phyloP scores from a whole-genome alignment of 257 asterid species.

The Primulina eburnea region DNA sequence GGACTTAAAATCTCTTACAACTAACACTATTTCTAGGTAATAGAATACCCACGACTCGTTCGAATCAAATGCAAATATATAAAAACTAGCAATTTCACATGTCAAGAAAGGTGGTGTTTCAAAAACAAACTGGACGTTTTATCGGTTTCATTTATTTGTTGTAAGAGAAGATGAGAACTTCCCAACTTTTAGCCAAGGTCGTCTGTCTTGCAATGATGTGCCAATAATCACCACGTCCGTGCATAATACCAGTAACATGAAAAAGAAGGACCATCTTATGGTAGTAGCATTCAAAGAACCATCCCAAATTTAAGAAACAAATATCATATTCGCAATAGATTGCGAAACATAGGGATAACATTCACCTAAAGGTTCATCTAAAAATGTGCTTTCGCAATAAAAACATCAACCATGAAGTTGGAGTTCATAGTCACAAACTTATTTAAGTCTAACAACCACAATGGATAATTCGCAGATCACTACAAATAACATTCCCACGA shows the following conservation, averaged over 20 bases:
- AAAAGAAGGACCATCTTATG: not conserved
- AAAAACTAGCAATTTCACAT: too few relatives aligned
- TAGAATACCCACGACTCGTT: too few relatives aligned
- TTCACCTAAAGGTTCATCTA: not conserved
- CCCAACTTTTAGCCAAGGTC: not conserved
- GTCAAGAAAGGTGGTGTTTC: too few relatives aligned
- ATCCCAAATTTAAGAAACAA: not conserved
- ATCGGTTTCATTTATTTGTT: too few relatives aligned
- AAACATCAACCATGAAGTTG: slow-evolving; percentile 21
- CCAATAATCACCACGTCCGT: not conserved
- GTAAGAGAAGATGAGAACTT: too few relatives aligned
- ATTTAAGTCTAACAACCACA: slow-evolving; percentile 21
- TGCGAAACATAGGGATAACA: not conserved
- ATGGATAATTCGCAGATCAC: not conserved
- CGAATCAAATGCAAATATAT: too few relatives aligned
- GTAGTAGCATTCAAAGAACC: not conserved
- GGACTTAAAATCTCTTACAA: too few relatives aligned
- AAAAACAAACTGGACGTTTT: too few relatives aligned
- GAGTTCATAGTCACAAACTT: slow-evolving; percentile 28
- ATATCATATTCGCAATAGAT: not conserved
- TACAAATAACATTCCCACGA: slow-evolving; percentile 14
- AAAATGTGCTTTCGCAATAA: not conserved
- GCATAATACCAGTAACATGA: not conserved
- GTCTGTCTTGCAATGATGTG: not conserved
- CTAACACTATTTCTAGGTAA: too few relatives aligned